Conservation (phyloP, 495 filamentous ascomycete genomes). For the Aspergillus mulundensis region DNA sequence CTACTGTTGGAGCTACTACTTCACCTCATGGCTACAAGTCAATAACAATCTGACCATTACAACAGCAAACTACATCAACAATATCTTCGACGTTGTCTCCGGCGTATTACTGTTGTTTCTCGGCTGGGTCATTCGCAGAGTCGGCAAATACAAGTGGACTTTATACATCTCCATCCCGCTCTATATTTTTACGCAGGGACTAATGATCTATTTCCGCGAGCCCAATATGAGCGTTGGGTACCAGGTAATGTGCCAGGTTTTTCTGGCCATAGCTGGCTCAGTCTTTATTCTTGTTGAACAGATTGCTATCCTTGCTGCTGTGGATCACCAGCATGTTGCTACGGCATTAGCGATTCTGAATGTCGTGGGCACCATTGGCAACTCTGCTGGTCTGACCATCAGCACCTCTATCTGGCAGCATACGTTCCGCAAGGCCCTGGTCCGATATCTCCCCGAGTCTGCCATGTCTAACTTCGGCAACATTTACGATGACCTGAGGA, state of each 20-base stretch:
- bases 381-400: slow-evolving; percentile 58
- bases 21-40: slow-evolving; percentile 71
- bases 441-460: slow-evolving; percentile 50
- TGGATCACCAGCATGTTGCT: slow-evolving; percentile 62
- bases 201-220: slow-evolving; percentile 66
- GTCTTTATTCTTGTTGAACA: slow-evolving; percentile 59
- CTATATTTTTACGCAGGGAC: slow-evolving; percentile 51
- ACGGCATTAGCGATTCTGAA: slow-evolving; percentile 58
- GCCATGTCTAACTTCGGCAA: slow-evolving; percentile 26
- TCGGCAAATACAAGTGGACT: slow-evolving; percentile 51
- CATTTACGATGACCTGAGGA: slow-evolving; percentile 49
- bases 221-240: slow-evolving; percentile 49
- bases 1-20: slow-evolving; percentile 55
- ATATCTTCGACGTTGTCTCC: slow-evolving; percentile 48
- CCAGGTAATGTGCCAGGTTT: slow-evolving; percentile 69
- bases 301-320: slow-evolving; percentile 63
- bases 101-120: slow-evolving; percentile 43
- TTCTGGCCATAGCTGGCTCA: slow-evolving; percentile 61
- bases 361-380: slow-evolving; percentile 62
- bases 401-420: slow-evolving; percentile 64
- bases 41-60: slow-evolving; percentile 54
- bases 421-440: slow-evolving; percentile 51
- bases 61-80: slow-evolving; percentile 51
- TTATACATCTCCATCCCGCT: slow-evolving; percentile 56
- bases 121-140: slow-evolving; percentile 49